Conservation (phyloP, 768 basidiomycete genomes). For the Trametes meyenii region DNA sequence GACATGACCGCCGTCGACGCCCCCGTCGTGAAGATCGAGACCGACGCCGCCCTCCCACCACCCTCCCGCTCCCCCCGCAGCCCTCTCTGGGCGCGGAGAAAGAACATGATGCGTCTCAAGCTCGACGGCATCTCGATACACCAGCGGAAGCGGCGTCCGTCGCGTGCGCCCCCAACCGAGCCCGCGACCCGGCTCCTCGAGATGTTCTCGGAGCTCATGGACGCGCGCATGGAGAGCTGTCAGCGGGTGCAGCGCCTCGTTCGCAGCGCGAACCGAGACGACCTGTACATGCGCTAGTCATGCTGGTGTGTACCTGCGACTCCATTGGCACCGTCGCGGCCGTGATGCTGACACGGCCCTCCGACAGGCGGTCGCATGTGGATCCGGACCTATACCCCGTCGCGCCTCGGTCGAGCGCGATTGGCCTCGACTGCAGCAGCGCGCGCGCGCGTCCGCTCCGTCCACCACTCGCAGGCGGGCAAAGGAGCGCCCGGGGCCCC, state of each 20-base stretch:
- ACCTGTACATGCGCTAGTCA: constrained; percentile 24
- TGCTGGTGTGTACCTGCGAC: constrained; percentile 11
- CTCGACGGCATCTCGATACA: constrained; percentile 46
- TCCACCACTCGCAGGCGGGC: constrained; percentile 5
- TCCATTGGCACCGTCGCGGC: constrained; percentile 1
- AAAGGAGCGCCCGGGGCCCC: not conserved
- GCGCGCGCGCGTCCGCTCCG: constrained; percentile 18
- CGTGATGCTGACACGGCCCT: constrained; percentile 15
- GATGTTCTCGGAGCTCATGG: constrained; percentile 73
- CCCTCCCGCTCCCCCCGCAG: constrained; percentile 19
- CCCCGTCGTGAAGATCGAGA: constrained; percentile 37
- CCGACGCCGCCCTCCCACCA: constrained; percentile 26
- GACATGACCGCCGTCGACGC: constrained; percentile 20
- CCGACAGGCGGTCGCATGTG: constrained; percentile 17
- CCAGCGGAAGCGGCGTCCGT: constrained; percentile 33
- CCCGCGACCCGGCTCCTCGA: constrained; percentile 58
- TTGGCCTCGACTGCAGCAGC: constrained; percentile 13
- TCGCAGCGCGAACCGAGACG: constrained; percentile 25
- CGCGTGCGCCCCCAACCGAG: constrained; percentile 36
- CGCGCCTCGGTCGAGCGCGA: constrained; percentile 16
- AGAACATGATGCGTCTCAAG: constrained; percentile 58
- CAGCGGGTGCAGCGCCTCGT: constrained; percentile 64
- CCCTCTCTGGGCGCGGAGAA: constrained; percentile 59
- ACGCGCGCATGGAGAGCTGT: constrained; percentile 77
- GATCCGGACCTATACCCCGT: constrained; percentile 14